Base-by-base conservation (phyloP, 106 monocot genomes). In the Alisma plantagoaquatica region DNA sequence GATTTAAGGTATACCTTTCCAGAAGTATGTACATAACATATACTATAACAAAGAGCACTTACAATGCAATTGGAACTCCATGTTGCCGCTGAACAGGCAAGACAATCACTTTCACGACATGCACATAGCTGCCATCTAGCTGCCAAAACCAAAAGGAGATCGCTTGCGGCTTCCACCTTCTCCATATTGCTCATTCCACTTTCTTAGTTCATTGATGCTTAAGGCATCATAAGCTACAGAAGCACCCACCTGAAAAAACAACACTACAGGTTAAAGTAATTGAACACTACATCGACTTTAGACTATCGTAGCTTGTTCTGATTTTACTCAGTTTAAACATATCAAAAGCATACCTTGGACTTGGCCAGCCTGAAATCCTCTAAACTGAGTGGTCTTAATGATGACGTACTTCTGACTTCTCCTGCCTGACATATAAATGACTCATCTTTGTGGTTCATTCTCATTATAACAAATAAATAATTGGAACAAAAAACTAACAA, bases 131-230 rank as follows among this genome's bases (percentile, higher is more conserved):
- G n/a, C n/a, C n/a, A n/a, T n/a, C n/a, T 66, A 84, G 57, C 57
- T 74, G 17, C 75, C 75, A 66, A 98, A 98, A 18, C 98, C 98
- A 57, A 98, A 98, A 7, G 98, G 85, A 33, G 90, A 54, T 59
- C 51, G 54, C 51, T 57, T 71, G 32, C 98, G 64, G 72, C 85
- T 98, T 1, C 98, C 98, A 11, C 90, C 98, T 60, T 98, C 98
- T 8, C 98, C 98, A 19, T 90, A 98, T 51, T 79, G 85, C 53
- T 98, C 90, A 30, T 98, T 98, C 98, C 98, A 98, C 73, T 85
- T 82, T 30, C 98, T 67, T 9, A 98, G 72, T 45, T 90, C 90
- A 33, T 90, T 90, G 90, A 98, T 98, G 49, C 72, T 90, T 15
- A 73, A 52, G 16, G 98, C 90, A 67, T 98, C 98, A 50, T 82